Conservation (phyloP, 1,284 basidiomycete species). For the Microbotryomycetes sp. region DNA sequence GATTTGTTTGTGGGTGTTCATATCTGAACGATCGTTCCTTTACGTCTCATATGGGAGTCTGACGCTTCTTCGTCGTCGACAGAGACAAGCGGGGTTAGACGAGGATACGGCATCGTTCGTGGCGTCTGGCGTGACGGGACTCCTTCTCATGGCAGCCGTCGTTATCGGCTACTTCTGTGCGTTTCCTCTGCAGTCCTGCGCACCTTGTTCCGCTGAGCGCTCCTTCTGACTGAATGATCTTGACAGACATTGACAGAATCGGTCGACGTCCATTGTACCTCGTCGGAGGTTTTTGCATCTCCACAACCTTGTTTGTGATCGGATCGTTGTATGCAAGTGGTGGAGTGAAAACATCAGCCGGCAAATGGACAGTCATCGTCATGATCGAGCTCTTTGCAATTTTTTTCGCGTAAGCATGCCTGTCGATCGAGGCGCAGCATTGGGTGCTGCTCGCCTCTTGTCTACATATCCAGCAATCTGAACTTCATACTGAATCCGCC, state of each 20-base stretch:
- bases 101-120: constrained; percentile 48
- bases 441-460: no score
- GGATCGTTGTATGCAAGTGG: constrained; percentile 46
- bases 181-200: not conserved
- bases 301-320: constrained; percentile 44
- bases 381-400: constrained; percentile 44
- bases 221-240: not conserved
- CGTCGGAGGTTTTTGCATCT: constrained; percentile 46
- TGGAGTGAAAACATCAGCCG: constrained; percentile 38
- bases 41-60: not conserved
- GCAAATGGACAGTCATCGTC: constrained; percentile 46
- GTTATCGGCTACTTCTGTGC: not conserved
- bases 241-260: constrained; percentile 36
- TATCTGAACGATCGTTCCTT: constrained; percentile 34
- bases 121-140: constrained; percentile 50
- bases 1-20: constrained; percentile 47
- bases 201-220: not conserved
- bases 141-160: constrained; percentile 44
- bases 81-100: constrained; percentile 37
- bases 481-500: not conserved
- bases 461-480: not conserved
- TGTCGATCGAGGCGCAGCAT: not conserved
- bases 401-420: not conserved
- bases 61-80: no score
- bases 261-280: constrained; percentile 48